Base-by-base conservation (phyloP, 768 basidiomycete species). In the Tremella yokohamensis region DNA sequence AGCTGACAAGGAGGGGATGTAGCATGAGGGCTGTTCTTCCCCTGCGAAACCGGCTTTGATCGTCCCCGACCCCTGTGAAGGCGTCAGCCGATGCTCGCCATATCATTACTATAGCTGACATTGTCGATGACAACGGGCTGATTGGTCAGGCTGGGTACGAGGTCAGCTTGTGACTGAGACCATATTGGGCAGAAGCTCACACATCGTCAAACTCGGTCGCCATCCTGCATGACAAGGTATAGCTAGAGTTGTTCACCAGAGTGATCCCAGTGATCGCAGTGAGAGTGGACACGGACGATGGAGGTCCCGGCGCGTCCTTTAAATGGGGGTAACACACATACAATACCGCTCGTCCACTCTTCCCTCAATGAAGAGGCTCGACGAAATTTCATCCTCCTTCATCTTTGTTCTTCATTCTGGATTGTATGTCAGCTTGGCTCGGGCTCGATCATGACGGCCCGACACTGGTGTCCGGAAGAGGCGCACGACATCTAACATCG, bases 21-120 rank as follows among this genome's bases (percentile, higher is more conserved):
- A 98, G 76, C 93, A 97, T 83, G 96, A 96, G 42, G 96, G 96
- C 75, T 96, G 92, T 78, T 97, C 94, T 78, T 97, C 89, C 47
- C 96, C 96, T 54, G 96, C 96, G 75, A 99, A 99, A 40, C 96
- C 96, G 60, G 96, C 96, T 78, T 98, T 99, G 76, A 99, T 94
- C 20, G 90, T 91, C 25, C 96, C 96, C 56, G 94, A 96, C 61
- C 96, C 96, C 91, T 76, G n/a, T n/a, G n/a, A n/a, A n/a, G 42
- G 1, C 37, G 49, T 56, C 37, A 53, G 53, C 52, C 50, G 44
- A n/a, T n/a, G n/a, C n/a, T n/a, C 12, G 38, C 20, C 8, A 49
- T n/a, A 45, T 29, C 25, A 3, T 26, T 39, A 37, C 24, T 25
- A 13, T 24, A 45, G 80, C 86, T 66, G 63, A 94, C 93, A 80